Conservation (phyloP, 257 asterid genomes). For the Buddleja alternifolia region DNA sequence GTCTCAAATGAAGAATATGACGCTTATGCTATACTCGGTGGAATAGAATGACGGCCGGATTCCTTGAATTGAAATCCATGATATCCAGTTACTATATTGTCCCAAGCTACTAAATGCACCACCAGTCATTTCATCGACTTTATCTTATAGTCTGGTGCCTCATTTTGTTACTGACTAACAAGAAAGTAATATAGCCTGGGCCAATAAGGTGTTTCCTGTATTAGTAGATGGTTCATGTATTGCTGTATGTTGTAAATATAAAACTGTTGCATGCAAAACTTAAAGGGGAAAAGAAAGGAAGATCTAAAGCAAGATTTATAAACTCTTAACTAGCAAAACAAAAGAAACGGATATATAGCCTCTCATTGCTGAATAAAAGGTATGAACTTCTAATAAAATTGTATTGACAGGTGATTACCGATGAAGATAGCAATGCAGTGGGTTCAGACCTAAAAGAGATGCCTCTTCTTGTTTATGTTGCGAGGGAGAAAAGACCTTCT, state of each 20-base stretch:
- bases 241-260: background rate
- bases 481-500: conserved; percentile 66
- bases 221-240: background rate
- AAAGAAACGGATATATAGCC: too few species aligned
- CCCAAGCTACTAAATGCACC: background rate
- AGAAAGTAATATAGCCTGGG: background rate
- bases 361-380: background rate
- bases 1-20: background rate
- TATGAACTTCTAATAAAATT: background rate
- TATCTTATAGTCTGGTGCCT: background rate
- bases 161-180: background rate
- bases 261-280: background rate
- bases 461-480: conserved; percentile 63
- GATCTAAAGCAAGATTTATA: background rate
- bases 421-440: conserved; percentile 1
- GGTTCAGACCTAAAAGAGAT: conserved; percentile 32
- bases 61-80: background rate
- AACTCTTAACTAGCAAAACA: background rate
- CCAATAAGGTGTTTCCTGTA: background rate
- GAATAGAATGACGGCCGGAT: background rate
- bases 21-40: conserved; percentile 8
- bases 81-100: too few species aligned
- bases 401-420: conserved; percentile 47
- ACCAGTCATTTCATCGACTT: too few species aligned
- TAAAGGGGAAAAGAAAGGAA: background rate